Evolutionary conservation across 495 filamentous ascomycete genomes (phyloP).

Genomic region (Aspergillus ellipticus): DNA sequence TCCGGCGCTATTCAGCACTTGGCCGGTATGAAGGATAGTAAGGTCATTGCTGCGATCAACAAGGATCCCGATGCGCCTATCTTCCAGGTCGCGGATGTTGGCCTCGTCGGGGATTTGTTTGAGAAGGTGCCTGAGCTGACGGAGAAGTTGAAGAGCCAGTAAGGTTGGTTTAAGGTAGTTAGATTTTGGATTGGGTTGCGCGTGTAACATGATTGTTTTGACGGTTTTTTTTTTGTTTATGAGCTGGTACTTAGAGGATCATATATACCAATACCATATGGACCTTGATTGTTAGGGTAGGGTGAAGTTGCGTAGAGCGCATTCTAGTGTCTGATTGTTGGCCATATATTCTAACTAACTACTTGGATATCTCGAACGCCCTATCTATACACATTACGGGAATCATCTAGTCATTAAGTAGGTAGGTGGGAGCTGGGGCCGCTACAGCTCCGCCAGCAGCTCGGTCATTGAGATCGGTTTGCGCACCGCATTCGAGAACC

Average conservation of each 20-base stretch:
- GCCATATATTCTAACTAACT: background rate
- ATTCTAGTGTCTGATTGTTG: too few species aligned
- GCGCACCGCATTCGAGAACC: slow-evolving; percentile 92
- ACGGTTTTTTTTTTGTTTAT: background rate
- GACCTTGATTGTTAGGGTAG: too few species aligned
- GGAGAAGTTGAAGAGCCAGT: slow-evolving; percentile 77
- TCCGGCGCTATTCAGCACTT: slow-evolving; percentile 97
- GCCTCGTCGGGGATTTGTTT: slow-evolving; percentile 91
- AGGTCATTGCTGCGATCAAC: slow-evolving; percentile 98
- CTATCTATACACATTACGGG: background rate
- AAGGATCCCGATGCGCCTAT: slow-evolving; percentile 97
- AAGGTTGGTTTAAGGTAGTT: background rate
- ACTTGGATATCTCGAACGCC: background rate
- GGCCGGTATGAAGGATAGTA: slow-evolving; percentile 99
- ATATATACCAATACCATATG: background rate
- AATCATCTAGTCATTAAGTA: too few species aligned
- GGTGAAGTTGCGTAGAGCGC: too few species aligned
- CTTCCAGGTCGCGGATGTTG: slow-evolving; percentile 96
- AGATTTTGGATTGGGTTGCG: background rate
- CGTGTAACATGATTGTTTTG: background rate
- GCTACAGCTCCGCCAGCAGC: slow-evolving; percentile 54
- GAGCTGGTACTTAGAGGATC: background rate
- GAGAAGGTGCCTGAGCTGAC: slow-evolving; percentile 94
- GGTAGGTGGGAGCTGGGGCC: too few species aligned
- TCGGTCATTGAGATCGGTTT: slow-evolving; percentile 88